Evolutionary conservation across 164 flowering plant genomes (phyloP), one percentile per base, ranked within the genome.

Genomic region (Cinnamomum micranthum): DNA sequence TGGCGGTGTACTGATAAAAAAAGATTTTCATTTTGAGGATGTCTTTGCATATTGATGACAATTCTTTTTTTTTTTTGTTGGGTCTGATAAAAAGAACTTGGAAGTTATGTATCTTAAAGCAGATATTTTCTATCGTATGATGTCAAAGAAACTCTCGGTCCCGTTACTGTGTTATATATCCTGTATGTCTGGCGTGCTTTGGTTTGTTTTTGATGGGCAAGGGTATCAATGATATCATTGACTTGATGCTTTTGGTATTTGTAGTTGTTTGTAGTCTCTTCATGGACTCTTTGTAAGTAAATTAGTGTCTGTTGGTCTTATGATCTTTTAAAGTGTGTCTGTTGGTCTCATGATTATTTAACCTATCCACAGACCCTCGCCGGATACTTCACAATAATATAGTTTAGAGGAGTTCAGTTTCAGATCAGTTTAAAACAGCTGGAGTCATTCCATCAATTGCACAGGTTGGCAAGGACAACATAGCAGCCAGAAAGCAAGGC

Each of bases 331-430:
- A 15, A 17, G 60, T 31, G 31, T 33, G 31, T 68, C 19, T 22
- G 11, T 25, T 67, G 35, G 22, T 31, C 41, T 60, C 27, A 73
- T 62, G 27, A 64, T 67, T 25, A 60, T 9, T 69, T 50, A 69
- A 59, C 62, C 23, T 77, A 4, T 51, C 14, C 13, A 62, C 81
- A 80, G 98, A 96, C 52, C 99, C 99, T 74, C 97, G 98, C 4
- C 97, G 97, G 68, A 73, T 87, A 65, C 92, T 92, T 58, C 97
- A 88, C 55, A 85, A 74, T 51, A 88, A 75, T 76, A 22, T 80
- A 3, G 73, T 82, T 74, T 86, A 86, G 71, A 88, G 78, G 78
- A 80, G 70, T 80, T 75, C 76, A 69, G 88, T 79, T 27, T 17
- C 84, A 70, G 90, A 88, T 62, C 94, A 82, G 65, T 28, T 75